Evolutionary conservation across 345 rosid genomes (phyloP).

Genomic region (Hibiscus syriacus): DNA sequence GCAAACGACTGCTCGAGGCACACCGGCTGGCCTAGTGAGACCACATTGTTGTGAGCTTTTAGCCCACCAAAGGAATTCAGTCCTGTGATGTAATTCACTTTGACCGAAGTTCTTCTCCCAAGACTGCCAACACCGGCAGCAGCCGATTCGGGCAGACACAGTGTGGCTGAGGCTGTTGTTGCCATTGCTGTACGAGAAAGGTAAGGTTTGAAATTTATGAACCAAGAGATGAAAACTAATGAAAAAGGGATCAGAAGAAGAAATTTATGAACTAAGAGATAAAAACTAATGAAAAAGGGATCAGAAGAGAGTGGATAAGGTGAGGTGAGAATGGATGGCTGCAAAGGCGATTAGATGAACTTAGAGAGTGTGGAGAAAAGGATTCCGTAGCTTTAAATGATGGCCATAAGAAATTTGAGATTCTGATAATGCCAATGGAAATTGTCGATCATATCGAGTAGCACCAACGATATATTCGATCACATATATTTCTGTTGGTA

Average conservation of each 20-base stretch:
- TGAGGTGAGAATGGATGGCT: conserved; percentile 16
- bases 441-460: no score
- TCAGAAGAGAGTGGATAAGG: conserved; percentile 15
- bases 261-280: no score
- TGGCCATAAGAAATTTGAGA: conserved; percentile 14
- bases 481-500: no score
- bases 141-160: conserved; percentile 18
- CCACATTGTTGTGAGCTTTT: conserved; percentile 35
- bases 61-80: conserved; percentile 40
- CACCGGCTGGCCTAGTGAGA: conserved; percentile 28
- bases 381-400: conserved; percentile 4
- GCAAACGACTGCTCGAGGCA: conserved; percentile 34
- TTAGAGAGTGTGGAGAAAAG: background rate
- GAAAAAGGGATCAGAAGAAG: no score
- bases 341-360: conserved; percentile 11
- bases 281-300: no score
- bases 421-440: no score
- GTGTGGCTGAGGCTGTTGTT: conserved; percentile 24
- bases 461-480: no score
- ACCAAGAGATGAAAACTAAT: background rate
- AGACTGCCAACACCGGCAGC: conserved; percentile 14
- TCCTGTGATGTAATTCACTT: conserved; percentile 31
- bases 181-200: conserved; percentile 14
- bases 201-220: background rate
- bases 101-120: conserved; percentile 10